Percentiles rank a stretch among this genome's conserved stretches.
Evolutionary conservation across 1,284 basidiomycete species (phyloP).

Genomic region (Mycosarcoma mackinlayi): DNA sequence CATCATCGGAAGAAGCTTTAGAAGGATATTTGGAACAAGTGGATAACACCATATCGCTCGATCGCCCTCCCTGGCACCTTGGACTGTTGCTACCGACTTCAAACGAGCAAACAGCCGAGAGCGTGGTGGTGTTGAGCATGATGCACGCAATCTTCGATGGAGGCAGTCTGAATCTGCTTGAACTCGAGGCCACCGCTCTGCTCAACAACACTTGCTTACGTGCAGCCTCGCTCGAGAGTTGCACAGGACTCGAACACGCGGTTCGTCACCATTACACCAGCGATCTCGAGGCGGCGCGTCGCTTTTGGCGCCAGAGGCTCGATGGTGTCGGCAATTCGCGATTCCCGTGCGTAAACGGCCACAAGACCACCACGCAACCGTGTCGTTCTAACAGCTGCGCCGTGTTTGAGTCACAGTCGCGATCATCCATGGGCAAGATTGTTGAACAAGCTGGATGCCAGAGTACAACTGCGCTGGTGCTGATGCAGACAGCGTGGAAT

Average conservation of each 20-base stretch:
- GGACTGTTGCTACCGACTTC: constrained; percentile 5
- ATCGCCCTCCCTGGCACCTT: constrained; percentile 20
- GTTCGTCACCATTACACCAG: constrained; percentile 14
- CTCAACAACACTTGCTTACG: neutral
- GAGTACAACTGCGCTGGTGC: constrained; percentile 4
- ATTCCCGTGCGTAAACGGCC: constrained; percentile 18
- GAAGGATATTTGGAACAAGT: constrained; percentile 5
- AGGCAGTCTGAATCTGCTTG: constrained; percentile 19
- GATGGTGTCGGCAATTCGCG: constrained; percentile 6
- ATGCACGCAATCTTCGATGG: constrained; percentile 36
- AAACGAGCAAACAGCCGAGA: neutral
- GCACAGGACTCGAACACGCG: constrained; percentile 6
- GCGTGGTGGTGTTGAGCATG: constrained; percentile 15
- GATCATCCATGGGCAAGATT: constrained; percentile 11
- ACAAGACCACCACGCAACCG: constrained; percentile 2
- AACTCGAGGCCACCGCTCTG: constrained; percentile 5
- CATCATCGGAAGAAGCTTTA: neutral
- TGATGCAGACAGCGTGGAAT: constrained; percentile 21
- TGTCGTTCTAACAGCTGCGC: neutral
- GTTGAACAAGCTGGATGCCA: constrained; percentile 7
- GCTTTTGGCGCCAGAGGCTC: constrained; percentile 17
- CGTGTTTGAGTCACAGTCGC: constrained; percentile 12
- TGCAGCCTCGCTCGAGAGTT: too few relatives aligned
- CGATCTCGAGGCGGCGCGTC: constrained; percentile 14
- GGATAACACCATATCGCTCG: constrained; percentile 8